Evolutionary conservation across 75 land plant species (phyloP).

Genomic region (Pinus tabuliformis): DNA sequence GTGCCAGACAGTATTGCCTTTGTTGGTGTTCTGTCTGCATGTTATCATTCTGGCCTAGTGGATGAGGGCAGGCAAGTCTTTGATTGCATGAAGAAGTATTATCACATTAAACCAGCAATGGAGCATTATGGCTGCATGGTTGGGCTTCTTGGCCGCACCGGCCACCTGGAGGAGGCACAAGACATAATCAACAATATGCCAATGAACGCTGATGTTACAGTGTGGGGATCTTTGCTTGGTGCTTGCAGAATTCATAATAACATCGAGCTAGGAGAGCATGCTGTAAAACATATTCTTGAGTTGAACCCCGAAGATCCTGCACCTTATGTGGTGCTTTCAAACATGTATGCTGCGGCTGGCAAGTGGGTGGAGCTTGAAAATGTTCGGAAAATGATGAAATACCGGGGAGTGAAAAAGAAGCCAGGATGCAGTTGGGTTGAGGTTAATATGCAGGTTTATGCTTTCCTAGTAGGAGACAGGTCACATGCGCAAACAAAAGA

Average conservation of each 20-base stretch:
- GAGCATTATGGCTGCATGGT: slow-evolving; percentile 53
- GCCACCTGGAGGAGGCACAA: slow-evolving; percentile 26
- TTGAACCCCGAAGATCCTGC: slow-evolving; percentile 26
- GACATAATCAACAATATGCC: slow-evolving; percentile 31
- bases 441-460: slow-evolving; percentile 27
- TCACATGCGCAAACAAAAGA: slow-evolving; percentile 26
- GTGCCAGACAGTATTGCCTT: slow-evolving; percentile 28
- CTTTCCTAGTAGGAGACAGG: slow-evolving; percentile 35
- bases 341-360: slow-evolving; percentile 31
- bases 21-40: slow-evolving; percentile 38
- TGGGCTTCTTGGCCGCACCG: slow-evolving; percentile 41
- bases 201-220: slow-evolving; percentile 18
- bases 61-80: slow-evolving; percentile 22
- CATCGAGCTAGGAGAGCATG: slow-evolving; percentile 17
- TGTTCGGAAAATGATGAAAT: slow-evolving; percentile 28
- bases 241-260: slow-evolving; percentile 23
- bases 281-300: slow-evolving; percentile 16
- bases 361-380: slow-evolving; percentile 25
- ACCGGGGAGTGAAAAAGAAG: slow-evolving; percentile 14
- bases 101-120: slow-evolving; percentile 22
- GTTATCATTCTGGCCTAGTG: slow-evolving; percentile 34
- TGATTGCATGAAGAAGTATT: slow-evolving; percentile 16
- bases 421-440: slow-evolving; percentile 47
- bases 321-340: slow-evolving; percentile 31
- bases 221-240: slow-evolving; percentile 27